Conservation (phyloP, 129 eudicot species). For the Helichrysum umbraculigerum region DNA sequence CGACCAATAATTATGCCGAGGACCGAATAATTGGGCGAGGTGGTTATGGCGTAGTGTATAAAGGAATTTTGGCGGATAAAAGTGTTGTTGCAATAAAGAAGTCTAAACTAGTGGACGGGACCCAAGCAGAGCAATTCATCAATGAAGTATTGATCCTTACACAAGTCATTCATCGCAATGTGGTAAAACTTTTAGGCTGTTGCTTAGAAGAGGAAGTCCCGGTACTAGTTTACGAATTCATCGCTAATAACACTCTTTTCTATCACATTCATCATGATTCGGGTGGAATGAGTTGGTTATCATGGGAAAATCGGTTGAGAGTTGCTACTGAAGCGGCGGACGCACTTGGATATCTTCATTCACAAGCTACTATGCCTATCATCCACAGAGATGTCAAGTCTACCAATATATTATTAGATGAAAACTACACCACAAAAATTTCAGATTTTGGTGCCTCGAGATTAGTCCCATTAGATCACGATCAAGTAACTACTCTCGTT, state of each 20-base stretch:
- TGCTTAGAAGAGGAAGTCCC: background rate
- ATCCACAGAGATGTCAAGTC: background rate
- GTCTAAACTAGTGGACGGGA: background rate
- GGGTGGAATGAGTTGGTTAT: background rate
- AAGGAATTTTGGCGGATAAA: background rate
- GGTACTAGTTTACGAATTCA: constrained; percentile 6
- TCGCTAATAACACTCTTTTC: background rate
- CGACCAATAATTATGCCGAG: background rate
- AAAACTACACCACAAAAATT: background rate
- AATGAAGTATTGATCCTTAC: constrained; percentile 1
- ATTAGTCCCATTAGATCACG: background rate
- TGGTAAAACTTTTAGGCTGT: background rate
- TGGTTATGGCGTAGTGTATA: constrained; percentile 11
- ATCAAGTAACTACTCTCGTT: background rate
- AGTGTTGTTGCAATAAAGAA: constrained; percentile 1
- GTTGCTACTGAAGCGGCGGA: background rate
- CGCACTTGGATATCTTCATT: background rate
- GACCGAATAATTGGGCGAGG: background rate
- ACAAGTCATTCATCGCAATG: background rate
- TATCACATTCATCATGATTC: background rate
- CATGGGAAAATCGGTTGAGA: background rate
- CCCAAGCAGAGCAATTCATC: constrained; percentile 5
- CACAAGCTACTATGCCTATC: background rate
- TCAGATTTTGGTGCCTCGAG: background rate
- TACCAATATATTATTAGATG: background rate